A percentile compares a stretch with the other conserved stretches of the same genome.
These are phyloP conservation scores for Cladorrhinum sp. DNA, from an alignment of 2,329 filamentous ascomycete genomes.

Conservation along the genomic window DNA sequence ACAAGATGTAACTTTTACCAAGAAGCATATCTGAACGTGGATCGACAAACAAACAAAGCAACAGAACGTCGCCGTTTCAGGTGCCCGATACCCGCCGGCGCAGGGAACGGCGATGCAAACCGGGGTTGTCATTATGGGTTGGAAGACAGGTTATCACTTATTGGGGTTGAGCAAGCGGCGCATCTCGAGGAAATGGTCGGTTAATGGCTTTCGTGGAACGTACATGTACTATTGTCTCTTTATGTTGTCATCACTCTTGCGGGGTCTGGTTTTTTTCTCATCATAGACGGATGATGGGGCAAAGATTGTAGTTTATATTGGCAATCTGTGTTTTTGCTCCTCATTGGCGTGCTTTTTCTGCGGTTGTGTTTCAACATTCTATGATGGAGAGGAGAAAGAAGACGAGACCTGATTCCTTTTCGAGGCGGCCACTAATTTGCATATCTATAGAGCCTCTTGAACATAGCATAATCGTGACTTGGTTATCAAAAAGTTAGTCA, in stretches of 20 bases:
- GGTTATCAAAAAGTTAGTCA: no score
- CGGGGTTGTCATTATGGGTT: conserved; percentile 16
- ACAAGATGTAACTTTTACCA: conserved; percentile 36
- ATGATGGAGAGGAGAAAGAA: not conserved
- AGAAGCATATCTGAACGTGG: conserved; percentile 16
- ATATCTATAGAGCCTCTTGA: not conserved
- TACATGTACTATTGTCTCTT: conserved; percentile 53
- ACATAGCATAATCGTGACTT: not conserved
- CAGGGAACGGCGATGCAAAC: conserved; percentile 1
- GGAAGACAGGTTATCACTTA: conserved; percentile 13
- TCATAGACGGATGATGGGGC: conserved; percentile 46
- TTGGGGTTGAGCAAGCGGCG: conserved; percentile 21
- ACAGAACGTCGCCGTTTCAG: conserved; percentile 18
- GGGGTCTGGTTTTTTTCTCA: conserved; percentile 37
- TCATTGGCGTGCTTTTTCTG: conserved; percentile 6
- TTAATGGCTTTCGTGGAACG: conserved; percentile 33
- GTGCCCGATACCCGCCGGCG: not conserved
- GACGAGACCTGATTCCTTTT: no score
- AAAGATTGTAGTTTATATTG: conserved; percentile 44
- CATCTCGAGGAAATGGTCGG: conserved; percentile 24
- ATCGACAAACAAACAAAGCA: conserved; percentile 27
- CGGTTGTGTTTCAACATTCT: not conserved
- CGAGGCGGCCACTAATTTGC: no score
- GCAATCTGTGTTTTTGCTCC: conserved; percentile 28
- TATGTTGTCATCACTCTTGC: conserved; percentile 39